Conservation (phyloP, 1,284 basidiomycete species). For the Austroboletus olivaceoglutinosus region DNA sequence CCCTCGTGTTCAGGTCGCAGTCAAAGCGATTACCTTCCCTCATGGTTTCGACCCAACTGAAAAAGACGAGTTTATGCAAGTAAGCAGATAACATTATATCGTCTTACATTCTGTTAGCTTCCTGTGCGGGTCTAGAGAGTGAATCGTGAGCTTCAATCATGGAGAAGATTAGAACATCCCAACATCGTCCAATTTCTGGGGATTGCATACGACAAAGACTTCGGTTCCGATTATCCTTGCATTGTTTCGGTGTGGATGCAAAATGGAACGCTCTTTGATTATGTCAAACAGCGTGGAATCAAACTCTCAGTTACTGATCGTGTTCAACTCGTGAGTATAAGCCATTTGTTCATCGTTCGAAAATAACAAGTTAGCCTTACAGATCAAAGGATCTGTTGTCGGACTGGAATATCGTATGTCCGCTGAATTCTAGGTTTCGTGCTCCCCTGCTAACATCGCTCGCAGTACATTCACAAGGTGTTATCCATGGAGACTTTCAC, state of each 20-base stretch:
- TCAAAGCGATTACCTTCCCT: not conserved
- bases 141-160: conserved; percentile 5
- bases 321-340: not conserved
- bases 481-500: not conserved
- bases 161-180: conserved; percentile 3
- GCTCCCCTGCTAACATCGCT: not conserved
- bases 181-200: conserved; percentile 8
- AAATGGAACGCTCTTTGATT: conserved; percentile 4
- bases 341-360: not conserved
- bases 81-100: not conserved
- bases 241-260: conserved; percentile 13
- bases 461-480: not conserved
- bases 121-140: not conserved
- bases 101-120: not conserved
- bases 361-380: not conserved
- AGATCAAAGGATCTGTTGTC: not conserved
- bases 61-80: not conserved
- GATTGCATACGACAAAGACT: not conserved
- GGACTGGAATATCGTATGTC: not conserved
- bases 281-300: not conserved
- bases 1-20: not conserved
- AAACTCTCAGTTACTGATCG: not conserved
- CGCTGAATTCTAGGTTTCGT: not conserved
- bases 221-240: conserved; percentile 7
- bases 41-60: not conserved